Conservation (phyloP, 2,329 filamentous ascomycete species). For the Phialocephala subalpina region DNA sequence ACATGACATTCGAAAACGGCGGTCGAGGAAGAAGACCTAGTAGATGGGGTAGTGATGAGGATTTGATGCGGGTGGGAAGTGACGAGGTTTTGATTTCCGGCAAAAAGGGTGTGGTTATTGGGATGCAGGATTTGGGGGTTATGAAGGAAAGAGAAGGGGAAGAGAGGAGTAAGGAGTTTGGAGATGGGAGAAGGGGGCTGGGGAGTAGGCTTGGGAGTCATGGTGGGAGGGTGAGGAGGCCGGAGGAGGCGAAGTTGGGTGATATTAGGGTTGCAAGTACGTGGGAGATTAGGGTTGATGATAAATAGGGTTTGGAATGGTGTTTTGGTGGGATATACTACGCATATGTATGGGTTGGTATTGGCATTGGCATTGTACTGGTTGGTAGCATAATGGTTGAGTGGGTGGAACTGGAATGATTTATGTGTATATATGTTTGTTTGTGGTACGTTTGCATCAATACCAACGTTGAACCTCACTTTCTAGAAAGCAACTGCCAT, state of each 20-base stretch:
- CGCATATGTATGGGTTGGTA: conserved; percentile 5
- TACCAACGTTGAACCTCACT: too few relatives aligned
- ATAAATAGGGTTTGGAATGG: neutral
- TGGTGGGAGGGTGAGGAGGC: conserved; percentile 32
- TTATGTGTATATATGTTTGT: neutral
- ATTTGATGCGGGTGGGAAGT: conserved; percentile 65
- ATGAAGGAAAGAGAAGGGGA: conserved; percentile 1
- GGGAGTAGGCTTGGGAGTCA: conserved; percentile 32
- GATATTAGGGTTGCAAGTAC: conserved; percentile 38
- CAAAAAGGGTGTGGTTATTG: conserved; percentile 58
- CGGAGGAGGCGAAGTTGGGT: conserved; percentile 39
- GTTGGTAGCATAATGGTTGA: neutral
- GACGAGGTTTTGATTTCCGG: conserved; percentile 44
- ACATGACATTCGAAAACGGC: conserved; percentile 2
- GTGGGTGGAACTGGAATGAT: neutral
- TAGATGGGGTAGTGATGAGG: conserved; percentile 87
- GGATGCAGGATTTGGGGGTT: conserved; percentile 17
- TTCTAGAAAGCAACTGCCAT: too few relatives aligned
- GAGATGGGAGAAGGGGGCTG: neutral
- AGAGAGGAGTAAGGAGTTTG: neutral
- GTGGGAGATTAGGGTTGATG: conserved; percentile 38
- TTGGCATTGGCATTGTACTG: neutral
- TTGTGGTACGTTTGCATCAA: too few relatives aligned
- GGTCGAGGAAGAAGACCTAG: conserved; percentile 45
- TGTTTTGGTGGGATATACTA: neutral